These are phyloP conservation scores for Saksenaea oblongispora DNA, from an alignment of 371 early-diverging fungal species.

Conservation along the genomic window DNA sequence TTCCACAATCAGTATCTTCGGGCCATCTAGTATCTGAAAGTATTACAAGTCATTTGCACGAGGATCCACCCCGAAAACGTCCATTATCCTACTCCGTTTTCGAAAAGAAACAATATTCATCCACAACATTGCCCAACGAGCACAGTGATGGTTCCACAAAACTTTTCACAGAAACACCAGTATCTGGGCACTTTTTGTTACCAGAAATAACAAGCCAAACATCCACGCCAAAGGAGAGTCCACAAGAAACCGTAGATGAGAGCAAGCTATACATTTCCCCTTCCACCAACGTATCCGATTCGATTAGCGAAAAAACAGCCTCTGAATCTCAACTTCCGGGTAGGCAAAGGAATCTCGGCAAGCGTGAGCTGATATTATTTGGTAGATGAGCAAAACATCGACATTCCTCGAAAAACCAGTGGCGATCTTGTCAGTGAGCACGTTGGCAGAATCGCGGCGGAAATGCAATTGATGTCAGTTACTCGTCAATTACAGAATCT, in stretches of 20 bases:
- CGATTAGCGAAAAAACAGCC: neutral
- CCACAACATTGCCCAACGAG: neutral
- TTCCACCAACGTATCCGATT: neutral
- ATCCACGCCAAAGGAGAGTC: neutral
- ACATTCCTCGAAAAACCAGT: neutral
- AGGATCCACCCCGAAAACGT: neutral
- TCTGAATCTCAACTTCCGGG: neutral
- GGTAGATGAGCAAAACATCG: neutral
- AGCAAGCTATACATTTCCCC: neutral
- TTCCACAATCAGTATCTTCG: neutral
- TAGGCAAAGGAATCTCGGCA: neutral
- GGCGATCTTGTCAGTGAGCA: neutral
- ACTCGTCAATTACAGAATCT: neutral
- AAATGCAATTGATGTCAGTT: neutral
- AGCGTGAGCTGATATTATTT: neutral
- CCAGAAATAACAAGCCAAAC: neutral
- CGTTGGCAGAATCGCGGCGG: neutral
- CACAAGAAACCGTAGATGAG: neutral
- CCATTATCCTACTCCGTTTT: neutral
- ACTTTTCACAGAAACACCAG: neutral
- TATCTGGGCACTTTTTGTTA: neutral
- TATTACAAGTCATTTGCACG: neutral
- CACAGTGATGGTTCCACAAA: neutral
- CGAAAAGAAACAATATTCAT: neutral
- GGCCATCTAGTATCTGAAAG: neutral